A percentile compares a stretch with the other conserved stretches of the same genome.
Evolutionary conservation across 2,329 filamentous ascomycete genomes (phyloP).

Genomic region (Sarocladium strictum): DNA sequence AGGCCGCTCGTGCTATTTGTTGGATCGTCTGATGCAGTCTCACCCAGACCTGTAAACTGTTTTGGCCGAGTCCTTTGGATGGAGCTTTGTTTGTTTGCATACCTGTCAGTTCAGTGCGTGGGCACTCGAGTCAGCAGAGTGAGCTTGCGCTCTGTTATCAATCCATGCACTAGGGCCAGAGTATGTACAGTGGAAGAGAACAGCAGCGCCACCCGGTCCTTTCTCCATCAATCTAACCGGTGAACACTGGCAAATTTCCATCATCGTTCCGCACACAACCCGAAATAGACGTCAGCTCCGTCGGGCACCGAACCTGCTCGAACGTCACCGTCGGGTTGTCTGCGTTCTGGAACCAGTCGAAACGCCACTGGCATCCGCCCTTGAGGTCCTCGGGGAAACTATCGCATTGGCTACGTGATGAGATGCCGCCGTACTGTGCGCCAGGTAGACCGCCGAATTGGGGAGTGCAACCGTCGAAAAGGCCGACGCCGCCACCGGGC

Average conservation of each 20-base stretch:
- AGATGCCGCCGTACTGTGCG: slow-evolving; percentile 52
- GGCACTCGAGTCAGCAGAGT: too few species aligned
- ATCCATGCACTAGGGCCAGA: neutral
- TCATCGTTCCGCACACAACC: slow-evolving; percentile 29
- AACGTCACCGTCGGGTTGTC: slow-evolving; percentile 53
- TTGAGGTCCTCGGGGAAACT: slow-evolving; percentile 47
- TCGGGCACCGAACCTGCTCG: slow-evolving; percentile 49
- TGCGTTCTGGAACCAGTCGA: slow-evolving; percentile 56
- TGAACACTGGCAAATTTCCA: slow-evolving; percentile 18
- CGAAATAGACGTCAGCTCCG: slow-evolving; percentile 35
- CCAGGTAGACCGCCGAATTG: slow-evolving; percentile 41
- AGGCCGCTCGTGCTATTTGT: neutral
- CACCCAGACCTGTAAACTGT: neutral
- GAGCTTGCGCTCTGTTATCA: neutral
- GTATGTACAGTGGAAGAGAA: neutral
- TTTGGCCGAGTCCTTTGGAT: too few species aligned
- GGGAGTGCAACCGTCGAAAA: slow-evolving; percentile 44
- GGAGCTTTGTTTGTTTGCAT: too few species aligned
- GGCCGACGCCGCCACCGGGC: slow-evolving; percentile 49
- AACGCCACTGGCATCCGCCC: slow-evolving; percentile 56
- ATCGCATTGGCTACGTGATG: slow-evolving; percentile 43
- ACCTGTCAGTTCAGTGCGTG: too few species aligned
- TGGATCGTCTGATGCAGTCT: neutral
- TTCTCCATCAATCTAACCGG: neutral
- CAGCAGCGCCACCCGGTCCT: neutral